Evolutionary conservation across 257 asterid genomes (phyloP).

Genomic region (Solanum gracilifrons): DNA sequence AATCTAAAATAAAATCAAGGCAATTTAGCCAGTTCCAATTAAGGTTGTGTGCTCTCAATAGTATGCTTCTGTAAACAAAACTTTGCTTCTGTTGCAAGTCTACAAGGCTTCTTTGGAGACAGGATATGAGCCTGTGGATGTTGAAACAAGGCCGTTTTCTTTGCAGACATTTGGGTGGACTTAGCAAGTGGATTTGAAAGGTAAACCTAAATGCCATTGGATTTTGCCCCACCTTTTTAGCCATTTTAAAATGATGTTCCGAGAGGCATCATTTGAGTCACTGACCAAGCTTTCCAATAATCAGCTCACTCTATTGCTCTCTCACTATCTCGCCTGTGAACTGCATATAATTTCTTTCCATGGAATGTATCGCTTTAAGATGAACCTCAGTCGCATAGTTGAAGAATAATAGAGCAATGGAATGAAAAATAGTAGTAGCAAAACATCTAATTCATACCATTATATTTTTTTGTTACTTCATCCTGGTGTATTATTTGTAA

Average conservation of each 20-base stretch:
- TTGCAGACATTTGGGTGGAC: not conserved
- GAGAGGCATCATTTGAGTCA: not conserved
- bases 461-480: not conserved
- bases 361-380: not conserved
- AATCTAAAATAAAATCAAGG: not conserved
- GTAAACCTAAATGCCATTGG: not conserved
- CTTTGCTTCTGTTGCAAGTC: not conserved
- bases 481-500: not conserved
- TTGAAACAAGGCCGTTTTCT: not conserved
- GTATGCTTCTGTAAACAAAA: not conserved
- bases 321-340: not conserved
- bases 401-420: not conserved
- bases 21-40: not conserved
- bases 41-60: not conserved
- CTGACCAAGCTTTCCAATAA: not conserved
- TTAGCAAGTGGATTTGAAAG: not conserved
- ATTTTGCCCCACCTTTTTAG: not conserved
- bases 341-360: not conserved
- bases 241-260: not conserved
- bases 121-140: not conserved
- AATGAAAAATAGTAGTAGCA: not conserved
- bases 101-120: not conserved
- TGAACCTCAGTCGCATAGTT: not conserved
- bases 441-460: not conserved
- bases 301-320: not conserved